phyloP scores from a whole-genome alignment of 2,329 filamentous ascomycete species.

The Arachnopeziza araneosa region DNA sequence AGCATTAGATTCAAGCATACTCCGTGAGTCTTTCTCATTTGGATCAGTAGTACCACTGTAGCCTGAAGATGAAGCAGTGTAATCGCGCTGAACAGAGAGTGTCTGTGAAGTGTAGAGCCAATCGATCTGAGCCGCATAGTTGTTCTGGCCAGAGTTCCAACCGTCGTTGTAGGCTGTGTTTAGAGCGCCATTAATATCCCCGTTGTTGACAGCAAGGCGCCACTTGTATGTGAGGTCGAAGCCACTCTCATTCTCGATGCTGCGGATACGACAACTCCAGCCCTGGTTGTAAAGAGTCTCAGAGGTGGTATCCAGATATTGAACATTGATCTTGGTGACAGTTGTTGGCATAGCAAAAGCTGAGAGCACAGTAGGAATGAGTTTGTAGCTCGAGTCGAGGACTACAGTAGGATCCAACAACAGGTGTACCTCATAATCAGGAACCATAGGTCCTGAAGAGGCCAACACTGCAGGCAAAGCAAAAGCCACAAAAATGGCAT shows the following conservation, averaged over 20 bases:
- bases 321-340: conserved; percentile 33
- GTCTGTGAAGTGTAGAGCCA: conserved; percentile 34
- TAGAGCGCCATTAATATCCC: conserved; percentile 29
- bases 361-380: conserved; percentile 27
- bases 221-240: conserved; percentile 38
- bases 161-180: conserved; percentile 30
- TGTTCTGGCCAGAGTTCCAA: conserved; percentile 28
- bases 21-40: conserved; percentile 16
- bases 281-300: conserved; percentile 31
- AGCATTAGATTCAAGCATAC: conserved; percentile 25
- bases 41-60: conserved; percentile 27
- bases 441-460: conserved; percentile 16
- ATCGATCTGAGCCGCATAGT: conserved; percentile 34
- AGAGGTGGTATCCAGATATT: conserved; percentile 33
- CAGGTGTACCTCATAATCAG: conserved; percentile 33
- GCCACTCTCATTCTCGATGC: conserved; percentile 28
- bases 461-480: not conserved
- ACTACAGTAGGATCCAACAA: conserved; percentile 31
- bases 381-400: conserved; percentile 28
- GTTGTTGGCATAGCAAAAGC: conserved; percentile 29
- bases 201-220: conserved; percentile 29
- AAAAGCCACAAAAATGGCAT: not conserved
- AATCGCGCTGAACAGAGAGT: conserved; percentile 32
- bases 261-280: conserved; percentile 36
- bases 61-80: conserved; percentile 22